Evolutionary conservation across 805 yeast genomes (phyloP), one percentile per base, ranked within the genome.

Genomic region (Ogataea glucozyma): DNA sequence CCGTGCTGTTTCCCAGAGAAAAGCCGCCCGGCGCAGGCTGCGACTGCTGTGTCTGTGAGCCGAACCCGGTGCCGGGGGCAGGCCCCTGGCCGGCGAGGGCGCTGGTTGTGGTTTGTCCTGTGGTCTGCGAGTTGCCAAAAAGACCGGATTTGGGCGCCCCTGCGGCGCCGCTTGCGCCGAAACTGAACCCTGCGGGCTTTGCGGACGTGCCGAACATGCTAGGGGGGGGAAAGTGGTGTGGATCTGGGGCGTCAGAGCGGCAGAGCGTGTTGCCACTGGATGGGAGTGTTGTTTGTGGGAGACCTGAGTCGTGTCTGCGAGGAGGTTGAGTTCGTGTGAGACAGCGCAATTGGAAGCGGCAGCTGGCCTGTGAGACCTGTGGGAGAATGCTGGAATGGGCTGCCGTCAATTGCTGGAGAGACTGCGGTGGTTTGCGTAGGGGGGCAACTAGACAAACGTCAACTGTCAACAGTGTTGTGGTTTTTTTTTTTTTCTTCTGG

Each of bases 111-210:
- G 53, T 49, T 38, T 42, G 51, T 9, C 54, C 56, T 4, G 54
- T 47, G n/a, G 58, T 48, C 24, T 46, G 54, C 7, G 60, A 46
- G 39, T 58, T 58, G 2, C 64, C 64, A 50, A 59, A 58, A 10
- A 58, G 39, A 12, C 42, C 43, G 2, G 55, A 41, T n/a, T 47
- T 49, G 24, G 41, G 10, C 4, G 40, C 31, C 7, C 42, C 40
- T n/a, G 43, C 35, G 12, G 47, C 17, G 9, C 19, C 26, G 38
- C 18, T 34, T 8, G 49, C 16, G 16, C 61, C 63, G 46, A 58
- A 57, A 7, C 46, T 43, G 40, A 57, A 58, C 18, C 57, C 54
- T 3, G 49, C 38, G 20, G 60, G 41, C 34, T 48, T 49, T 3
- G 57, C 40, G 6, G 58, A 17, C 13, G 60, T 44, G 11, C 62